A percentile compares a stretch with the other conserved stretches of the same genome.
These are phyloP conservation scores for Geopyxis carbonaria DNA, from an alignment of 495 filamentous ascomycete genomes.

Conservation along the genomic window DNA sequence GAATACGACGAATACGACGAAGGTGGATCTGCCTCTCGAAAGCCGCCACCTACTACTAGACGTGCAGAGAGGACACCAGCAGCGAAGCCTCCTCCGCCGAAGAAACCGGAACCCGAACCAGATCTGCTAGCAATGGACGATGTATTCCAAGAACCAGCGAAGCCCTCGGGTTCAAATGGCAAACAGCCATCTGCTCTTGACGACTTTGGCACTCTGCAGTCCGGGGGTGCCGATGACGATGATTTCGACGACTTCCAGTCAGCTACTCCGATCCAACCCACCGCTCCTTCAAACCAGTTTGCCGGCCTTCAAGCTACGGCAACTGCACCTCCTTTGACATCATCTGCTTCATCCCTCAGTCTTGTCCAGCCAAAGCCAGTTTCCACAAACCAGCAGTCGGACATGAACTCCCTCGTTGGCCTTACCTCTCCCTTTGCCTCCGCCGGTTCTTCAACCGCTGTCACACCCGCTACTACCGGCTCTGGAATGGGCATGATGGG, in stretches of 20 bases:
- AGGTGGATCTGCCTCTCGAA: constrained; percentile 30
- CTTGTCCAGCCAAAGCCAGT: constrained; percentile 61
- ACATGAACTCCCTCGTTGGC: constrained; percentile 59
- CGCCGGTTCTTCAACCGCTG: constrained; percentile 39
- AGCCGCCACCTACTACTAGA: constrained; percentile 28
- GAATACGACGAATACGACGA: constrained; percentile 97
- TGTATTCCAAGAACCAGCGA: constrained; percentile 33
- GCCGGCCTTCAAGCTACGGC: constrained; percentile 27
- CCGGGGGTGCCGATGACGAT: constrained; percentile 53
- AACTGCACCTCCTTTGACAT: constrained; percentile 29
- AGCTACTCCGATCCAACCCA: constrained; percentile 45
- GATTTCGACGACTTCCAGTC: constrained; percentile 98
- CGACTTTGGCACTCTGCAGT: constrained; percentile 40
- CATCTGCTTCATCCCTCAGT: constrained; percentile 46
- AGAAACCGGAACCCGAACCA: constrained; percentile 55
- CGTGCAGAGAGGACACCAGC: constrained; percentile 30
- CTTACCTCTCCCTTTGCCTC: constrained; percentile 51
- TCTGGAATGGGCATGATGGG: constrained; percentile 6
- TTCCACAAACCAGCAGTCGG: constrained; percentile 58
- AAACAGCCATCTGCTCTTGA: constrained; percentile 13
- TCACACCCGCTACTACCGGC: constrained; percentile 30
- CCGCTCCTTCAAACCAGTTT: constrained; percentile 27
- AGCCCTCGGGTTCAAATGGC: constrained; percentile 32
- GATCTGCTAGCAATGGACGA: constrained; percentile 88
- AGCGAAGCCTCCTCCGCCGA: constrained; percentile 36